Conservation (phyloP, 2,329 filamentous ascomycete species). For the Plenodomus tracheiphilus region DNA sequence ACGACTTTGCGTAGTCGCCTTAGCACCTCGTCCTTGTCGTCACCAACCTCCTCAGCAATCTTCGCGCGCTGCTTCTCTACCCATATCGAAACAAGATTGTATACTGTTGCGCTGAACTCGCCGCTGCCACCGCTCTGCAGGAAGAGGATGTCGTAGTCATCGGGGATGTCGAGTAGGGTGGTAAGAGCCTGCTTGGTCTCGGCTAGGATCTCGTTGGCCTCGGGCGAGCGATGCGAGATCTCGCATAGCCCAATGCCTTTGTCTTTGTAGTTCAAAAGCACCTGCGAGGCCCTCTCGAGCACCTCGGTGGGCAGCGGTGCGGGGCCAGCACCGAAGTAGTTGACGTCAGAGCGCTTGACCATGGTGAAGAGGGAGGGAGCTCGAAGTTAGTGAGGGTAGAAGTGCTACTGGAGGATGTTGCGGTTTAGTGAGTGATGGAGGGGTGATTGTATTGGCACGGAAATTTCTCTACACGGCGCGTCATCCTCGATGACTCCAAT, state of each 20-base stretch:
- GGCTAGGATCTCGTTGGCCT: slow-evolving; percentile 78
- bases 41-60: slow-evolving; percentile 60
- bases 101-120: slow-evolving; percentile 80
- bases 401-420: slow-evolving; percentile 2
- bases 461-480: slow-evolving; percentile 24
- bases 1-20: slow-evolving; percentile 66
- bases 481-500: slow-evolving; percentile 36
- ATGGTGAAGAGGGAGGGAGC: slow-evolving; percentile 49
- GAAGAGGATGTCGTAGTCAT: slow-evolving; percentile 85
- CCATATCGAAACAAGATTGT: slow-evolving; percentile 85
- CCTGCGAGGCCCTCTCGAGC: slow-evolving; percentile 73
- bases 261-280: slow-evolving; percentile 78
- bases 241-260: slow-evolving; percentile 86
- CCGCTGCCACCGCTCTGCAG: slow-evolving; percentile 86
- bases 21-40: slow-evolving; percentile 60
- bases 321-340: slow-evolving; percentile 89
- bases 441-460: slow-evolving; percentile 2
- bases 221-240: slow-evolving; percentile 82
- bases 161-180: slow-evolving; percentile 76
- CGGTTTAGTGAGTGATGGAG: slow-evolving; percentile 1
- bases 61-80: slow-evolving; percentile 68
- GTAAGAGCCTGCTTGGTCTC: slow-evolving; percentile 75
- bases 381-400: slow-evolving; percentile 2
- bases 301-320: slow-evolving; percentile 82
- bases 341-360: slow-evolving; percentile 73